These are phyloP conservation scores for Thielaviopsis euricoi DNA, from an alignment of 2,329 filamentous ascomycete genomes.

Conservation along the genomic window DNA sequence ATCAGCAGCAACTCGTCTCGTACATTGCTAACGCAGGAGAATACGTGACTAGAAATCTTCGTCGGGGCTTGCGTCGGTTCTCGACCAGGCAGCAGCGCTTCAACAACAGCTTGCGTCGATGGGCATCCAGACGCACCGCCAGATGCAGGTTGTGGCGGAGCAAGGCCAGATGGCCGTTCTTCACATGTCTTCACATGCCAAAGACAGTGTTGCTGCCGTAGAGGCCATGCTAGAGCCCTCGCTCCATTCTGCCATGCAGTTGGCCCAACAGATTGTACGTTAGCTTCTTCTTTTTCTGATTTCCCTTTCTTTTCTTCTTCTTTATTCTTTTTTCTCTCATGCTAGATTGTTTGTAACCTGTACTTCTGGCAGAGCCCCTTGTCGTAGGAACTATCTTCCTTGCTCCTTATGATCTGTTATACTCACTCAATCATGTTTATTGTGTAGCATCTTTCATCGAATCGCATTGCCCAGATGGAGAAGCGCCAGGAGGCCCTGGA, in stretches of 20 bases:
- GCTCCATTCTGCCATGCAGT: not conserved
- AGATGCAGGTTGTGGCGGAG: not conserved
- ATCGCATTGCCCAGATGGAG: not conserved
- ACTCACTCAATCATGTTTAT: not conserved
- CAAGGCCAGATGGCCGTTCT: not conserved
- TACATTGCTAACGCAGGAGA: no score
- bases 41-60: not conserved
- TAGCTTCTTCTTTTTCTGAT: no score
- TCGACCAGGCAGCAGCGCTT: not conserved
- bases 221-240: conserved; percentile 1
- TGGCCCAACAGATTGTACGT: conserved; percentile 5
- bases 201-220: not conserved
- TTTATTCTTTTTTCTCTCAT: not conserved
- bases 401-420: not conserved
- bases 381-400: not conserved
- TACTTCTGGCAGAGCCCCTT: not conserved
- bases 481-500: conserved; percentile 1
- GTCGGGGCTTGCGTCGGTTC: not conserved
- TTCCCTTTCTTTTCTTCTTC: not conserved
- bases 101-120: not conserved
- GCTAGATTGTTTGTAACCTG: not conserved
- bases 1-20: no score
- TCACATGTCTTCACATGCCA: conserved; percentile 3
- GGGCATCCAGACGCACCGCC: not conserved
- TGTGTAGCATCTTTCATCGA: not conserved